phyloP scores from a whole-genome alignment of 176 grass and related monocot genomes.

The Thinopyrum elongatum region DNA sequence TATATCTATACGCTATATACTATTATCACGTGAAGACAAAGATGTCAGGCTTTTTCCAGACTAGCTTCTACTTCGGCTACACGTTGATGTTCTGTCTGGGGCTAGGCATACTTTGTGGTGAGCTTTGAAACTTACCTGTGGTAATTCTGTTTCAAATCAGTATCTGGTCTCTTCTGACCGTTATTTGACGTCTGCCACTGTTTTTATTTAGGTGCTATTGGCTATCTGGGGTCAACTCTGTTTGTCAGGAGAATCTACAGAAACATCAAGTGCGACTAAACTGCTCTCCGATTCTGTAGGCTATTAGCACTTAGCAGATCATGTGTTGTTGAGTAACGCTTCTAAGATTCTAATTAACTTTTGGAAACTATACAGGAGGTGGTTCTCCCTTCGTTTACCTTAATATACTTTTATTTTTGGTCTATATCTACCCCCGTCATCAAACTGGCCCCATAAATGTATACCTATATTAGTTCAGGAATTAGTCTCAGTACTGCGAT shows the following conservation, averaged over 20 bases:
- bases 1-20: conserved; percentile 93
- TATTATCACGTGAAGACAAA: conserved; percentile 98
- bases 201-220: conserved; percentile 74
- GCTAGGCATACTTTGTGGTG: conserved; percentile 91
- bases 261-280: conserved; percentile 99
- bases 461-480: conserved; percentile 61
- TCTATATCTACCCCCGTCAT: conserved; percentile 30
- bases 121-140: conserved; percentile 33
- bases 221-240: conserved; percentile 84
- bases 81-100: conserved; percentile 98
- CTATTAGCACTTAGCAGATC: conserved; percentile 34
- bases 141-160: conserved; percentile 10
- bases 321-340: conserved; percentile 26
- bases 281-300: conserved; percentile 19
- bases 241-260: conserved; percentile 99
- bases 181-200: background rate
- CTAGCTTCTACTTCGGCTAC: conserved; percentile 98
- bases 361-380: conserved; percentile 48
- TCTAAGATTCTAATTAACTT: conserved; percentile 53
- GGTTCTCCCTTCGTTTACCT: conserved; percentile 38
- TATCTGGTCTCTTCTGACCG: background rate
- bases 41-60: conserved; percentile 99
- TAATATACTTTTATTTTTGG: conserved; percentile 21
- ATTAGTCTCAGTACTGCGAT: conserved; percentile 45
- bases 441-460: conserved; percentile 52